Percentiles rank a stretch among this genome's conserved stretches.
Evolutionary conservation across 2,329 filamentous ascomycete species (phyloP).

Genomic region (Myotisia sp.): DNA sequence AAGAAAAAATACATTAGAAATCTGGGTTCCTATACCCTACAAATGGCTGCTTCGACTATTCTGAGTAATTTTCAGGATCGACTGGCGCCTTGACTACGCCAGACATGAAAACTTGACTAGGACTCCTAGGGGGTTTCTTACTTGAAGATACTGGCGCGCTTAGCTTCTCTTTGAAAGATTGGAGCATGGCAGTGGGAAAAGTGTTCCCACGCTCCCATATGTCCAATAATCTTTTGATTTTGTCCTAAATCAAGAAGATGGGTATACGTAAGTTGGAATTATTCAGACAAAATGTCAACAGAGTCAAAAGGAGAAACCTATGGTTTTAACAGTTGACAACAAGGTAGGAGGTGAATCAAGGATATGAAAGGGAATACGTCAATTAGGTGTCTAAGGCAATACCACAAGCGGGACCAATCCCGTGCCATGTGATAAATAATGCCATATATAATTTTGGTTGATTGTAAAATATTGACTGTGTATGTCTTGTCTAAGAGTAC

Average conservation of each 20-base stretch:
- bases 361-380: conserved; percentile 7
- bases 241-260: conserved; percentile 54
- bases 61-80: background rate
- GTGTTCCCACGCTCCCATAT: conserved; percentile 96
- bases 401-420: background rate
- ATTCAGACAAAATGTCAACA: conserved; percentile 24
- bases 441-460: background rate
- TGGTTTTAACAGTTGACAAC: conserved; percentile 6
- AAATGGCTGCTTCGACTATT: background rate
- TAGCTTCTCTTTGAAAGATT: conserved; percentile 70
- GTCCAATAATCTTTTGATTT: conserved; percentile 86
- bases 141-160: conserved; percentile 46
- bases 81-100: background rate
- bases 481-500: conserved; percentile 14
- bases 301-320: conserved; percentile 7
- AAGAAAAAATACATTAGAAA: conserved; percentile 18
- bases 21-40: conserved; percentile 11
- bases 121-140: conserved; percentile 37
- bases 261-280: conserved; percentile 36
- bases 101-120: background rate
- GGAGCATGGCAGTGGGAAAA: conserved; percentile 67
- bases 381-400: conserved; percentile 8
- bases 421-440: conserved; percentile 3
- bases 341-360: conserved; percentile 7
- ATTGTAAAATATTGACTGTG: conserved; percentile 6